phyloP scores from a whole-genome alignment of 495 filamentous ascomycete species.

The Penicillium cataractarum region DNA sequence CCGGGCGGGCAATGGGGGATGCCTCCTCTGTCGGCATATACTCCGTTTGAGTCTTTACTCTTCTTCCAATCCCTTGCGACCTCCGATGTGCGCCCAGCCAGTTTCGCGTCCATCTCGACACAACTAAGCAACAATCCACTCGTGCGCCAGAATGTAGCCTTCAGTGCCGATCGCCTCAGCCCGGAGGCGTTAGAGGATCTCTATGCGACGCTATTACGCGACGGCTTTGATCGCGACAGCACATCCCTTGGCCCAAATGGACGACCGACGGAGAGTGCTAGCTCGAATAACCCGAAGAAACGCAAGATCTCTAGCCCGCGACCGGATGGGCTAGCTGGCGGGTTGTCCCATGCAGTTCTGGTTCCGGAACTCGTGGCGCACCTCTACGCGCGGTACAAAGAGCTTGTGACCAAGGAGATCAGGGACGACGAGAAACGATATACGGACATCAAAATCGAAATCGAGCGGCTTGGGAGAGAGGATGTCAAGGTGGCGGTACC shows the following conservation, averaged over 20 bases:
- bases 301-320: constrained; percentile 71
- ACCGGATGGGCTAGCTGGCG: constrained; percentile 59
- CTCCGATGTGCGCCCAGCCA: constrained; percentile 63
- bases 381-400: constrained; percentile 74
- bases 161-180: constrained; percentile 71
- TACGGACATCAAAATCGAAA: constrained; percentile 64
- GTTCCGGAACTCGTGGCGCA: constrained; percentile 70
- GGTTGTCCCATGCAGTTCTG: constrained; percentile 62
- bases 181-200: constrained; percentile 78
- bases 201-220: constrained; percentile 73
- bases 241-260: constrained; percentile 30
- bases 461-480: constrained; percentile 66
- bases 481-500: constrained; percentile 47
- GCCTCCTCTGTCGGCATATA: constrained; percentile 68
- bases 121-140: constrained; percentile 70
- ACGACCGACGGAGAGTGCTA: constrained; percentile 30
- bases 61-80: constrained; percentile 82
- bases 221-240: constrained; percentile 58
- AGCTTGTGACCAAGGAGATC: constrained; percentile 68
- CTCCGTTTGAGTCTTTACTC: constrained; percentile 84
- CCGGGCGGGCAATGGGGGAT: constrained; percentile 53
- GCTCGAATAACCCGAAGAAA: constrained; percentile 61
- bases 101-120: constrained; percentile 74
- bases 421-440: constrained; percentile 72
- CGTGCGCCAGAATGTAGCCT: constrained; percentile 66